Percentiles rank a stretch among this genome's conserved stretches.
Evolutionary conservation across 352 stramenopile genomes (phyloP).

Genomic region (Plasmopara halstedii): DNA sequence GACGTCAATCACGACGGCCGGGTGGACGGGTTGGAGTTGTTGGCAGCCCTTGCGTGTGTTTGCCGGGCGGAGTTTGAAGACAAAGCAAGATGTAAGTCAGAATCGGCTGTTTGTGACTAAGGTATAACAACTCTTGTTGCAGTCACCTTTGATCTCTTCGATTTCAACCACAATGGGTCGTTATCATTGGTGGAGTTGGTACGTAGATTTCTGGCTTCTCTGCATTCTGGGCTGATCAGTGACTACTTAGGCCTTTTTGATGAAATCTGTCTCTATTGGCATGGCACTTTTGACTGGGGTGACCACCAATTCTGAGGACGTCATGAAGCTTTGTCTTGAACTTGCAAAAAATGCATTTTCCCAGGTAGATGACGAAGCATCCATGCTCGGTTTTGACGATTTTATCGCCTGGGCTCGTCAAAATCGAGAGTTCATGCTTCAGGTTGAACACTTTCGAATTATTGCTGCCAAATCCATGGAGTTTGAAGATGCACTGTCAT

Average conservation of each 20-base stretch:
- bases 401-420: constrained; percentile 80
- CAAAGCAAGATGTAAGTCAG: constrained; percentile 57
- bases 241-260: constrained; percentile 43
- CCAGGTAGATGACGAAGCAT: constrained; percentile 34
- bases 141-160: constrained; percentile 43
- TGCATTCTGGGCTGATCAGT: background rate
- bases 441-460: constrained; percentile 69
- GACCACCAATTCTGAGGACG: constrained; percentile 15
- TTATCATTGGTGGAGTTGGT: constrained; percentile 68
- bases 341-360: constrained; percentile 53
- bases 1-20: constrained; percentile 66
- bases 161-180: constrained; percentile 75
- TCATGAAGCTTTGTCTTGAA: constrained; percentile 38
- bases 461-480: constrained; percentile 62
- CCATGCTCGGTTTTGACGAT: constrained; percentile 59
- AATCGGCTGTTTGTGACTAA: background rate
- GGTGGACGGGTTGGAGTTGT: constrained; percentile 74
- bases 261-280: constrained; percentile 72
- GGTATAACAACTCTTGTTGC: background rate
- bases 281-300: constrained; percentile 54
- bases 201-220: background rate
- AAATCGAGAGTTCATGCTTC: constrained; percentile 80
- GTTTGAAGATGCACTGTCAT: constrained; percentile 52
- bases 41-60: constrained; percentile 61
- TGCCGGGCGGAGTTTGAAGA: constrained; percentile 72